Conservation (phyloP, 2,329 filamentous ascomycete species). For the Colletotrichum sublineola region DNA sequence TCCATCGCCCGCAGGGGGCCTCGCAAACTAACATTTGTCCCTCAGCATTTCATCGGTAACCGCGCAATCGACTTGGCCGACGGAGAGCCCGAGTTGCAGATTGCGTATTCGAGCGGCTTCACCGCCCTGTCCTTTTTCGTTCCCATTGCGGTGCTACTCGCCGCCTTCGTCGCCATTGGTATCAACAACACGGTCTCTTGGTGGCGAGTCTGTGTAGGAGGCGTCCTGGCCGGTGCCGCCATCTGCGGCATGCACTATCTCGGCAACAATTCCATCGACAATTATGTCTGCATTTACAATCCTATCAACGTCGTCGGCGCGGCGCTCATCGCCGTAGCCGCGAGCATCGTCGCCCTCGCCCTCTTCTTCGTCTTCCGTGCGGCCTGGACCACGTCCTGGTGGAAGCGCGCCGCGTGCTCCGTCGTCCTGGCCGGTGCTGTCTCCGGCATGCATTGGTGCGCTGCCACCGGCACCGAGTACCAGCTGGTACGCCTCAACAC, state of each 20-base stretch:
- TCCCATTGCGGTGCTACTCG: constrained; percentile 79
- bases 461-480: constrained; percentile 78
- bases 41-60: constrained; percentile 86
- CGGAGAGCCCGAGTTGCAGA: constrained; percentile 73
- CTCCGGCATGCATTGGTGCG: constrained; percentile 91
- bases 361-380: constrained; percentile 84
- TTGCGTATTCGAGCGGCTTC: constrained; percentile 79
- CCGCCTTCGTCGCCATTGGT: constrained; percentile 79
- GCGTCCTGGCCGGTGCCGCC: constrained; percentile 78
- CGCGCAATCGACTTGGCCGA: constrained; percentile 79
- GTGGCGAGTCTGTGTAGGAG: constrained; percentile 72
- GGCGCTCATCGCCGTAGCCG: constrained; percentile 78
- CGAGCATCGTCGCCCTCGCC: constrained; percentile 77
- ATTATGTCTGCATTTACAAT: constrained; percentile 77
- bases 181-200: constrained; percentile 69
- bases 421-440: constrained; percentile 79
- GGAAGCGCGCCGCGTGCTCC: constrained; percentile 78
- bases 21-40: constrained; percentile 46
- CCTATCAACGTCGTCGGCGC: constrained; percentile 74
- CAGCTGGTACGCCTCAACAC: constrained; percentile 63
- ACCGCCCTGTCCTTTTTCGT: constrained; percentile 85
- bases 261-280: constrained; percentile 84
- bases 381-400: constrained; percentile 83
- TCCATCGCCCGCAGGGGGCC: constrained; percentile 48
- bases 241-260: constrained; percentile 91